Percentiles rank a stretch among this genome's conserved stretches.
phyloP scores from a whole-genome alignment of 228 moss, liverwort and hornwort species.

The Sphagnum magellanicum region DNA sequence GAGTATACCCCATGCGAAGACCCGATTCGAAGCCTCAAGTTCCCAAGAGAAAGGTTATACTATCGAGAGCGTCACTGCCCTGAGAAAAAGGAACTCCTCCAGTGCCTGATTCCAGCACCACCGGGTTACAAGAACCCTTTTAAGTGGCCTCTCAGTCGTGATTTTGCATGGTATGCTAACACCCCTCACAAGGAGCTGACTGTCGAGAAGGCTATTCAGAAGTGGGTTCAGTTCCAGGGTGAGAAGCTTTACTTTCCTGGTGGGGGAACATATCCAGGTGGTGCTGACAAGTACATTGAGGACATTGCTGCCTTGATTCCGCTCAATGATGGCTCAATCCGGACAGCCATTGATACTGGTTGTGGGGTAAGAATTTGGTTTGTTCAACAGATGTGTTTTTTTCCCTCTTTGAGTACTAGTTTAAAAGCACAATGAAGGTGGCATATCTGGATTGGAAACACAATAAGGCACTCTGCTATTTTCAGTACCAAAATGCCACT shows the following conservation, averaged over 20 bases:
- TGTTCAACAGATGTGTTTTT: neutral
- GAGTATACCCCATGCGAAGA: slow-evolving; percentile 98
- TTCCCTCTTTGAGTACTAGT: too few relatives aligned
- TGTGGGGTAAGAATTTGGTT: slow-evolving; percentile 63
- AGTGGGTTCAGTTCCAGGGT: slow-evolving; percentile 91
- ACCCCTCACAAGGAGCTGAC: slow-evolving; percentile 94
- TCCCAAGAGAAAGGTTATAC: slow-evolving; percentile 55
- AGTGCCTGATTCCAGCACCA: slow-evolving; percentile 88
- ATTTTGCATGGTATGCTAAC: slow-evolving; percentile 82
- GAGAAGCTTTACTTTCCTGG: slow-evolving; percentile 91
- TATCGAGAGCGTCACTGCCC: slow-evolving; percentile 97
- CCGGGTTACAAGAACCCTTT: slow-evolving; percentile 75
- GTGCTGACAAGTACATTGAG: slow-evolving; percentile 85
- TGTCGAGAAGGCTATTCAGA: slow-evolving; percentile 96
- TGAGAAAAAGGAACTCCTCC: slow-evolving; percentile 51
- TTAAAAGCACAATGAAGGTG: too few relatives aligned
- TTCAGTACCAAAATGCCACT: too few relatives aligned
- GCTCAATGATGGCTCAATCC: slow-evolving; percentile 78
- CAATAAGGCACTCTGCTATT: too few relatives aligned
- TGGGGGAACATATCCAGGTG: slow-evolving; percentile 93
- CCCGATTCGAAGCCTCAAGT: slow-evolving; percentile 66
- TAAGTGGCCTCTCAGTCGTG: slow-evolving; percentile 81
- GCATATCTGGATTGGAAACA: too few relatives aligned
- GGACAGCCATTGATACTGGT: slow-evolving; percentile 93
- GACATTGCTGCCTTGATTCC: slow-evolving; percentile 83